Conservation (phyloP, 305 asterid species). For the Ruellia speciosa region DNA sequence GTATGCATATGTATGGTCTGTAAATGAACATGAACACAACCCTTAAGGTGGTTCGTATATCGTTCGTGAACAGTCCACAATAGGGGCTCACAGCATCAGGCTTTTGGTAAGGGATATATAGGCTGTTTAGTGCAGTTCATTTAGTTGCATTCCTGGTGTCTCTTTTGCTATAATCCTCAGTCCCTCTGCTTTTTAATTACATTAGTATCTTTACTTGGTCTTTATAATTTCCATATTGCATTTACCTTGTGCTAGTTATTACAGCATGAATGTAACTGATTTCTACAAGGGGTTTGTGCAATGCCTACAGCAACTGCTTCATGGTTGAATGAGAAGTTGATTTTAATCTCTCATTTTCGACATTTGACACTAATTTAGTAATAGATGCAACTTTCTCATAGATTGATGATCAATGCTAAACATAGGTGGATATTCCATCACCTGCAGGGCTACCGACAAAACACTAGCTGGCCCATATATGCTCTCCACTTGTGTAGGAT, state of each 20-base stretch:
- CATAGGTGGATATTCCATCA: constrained; percentile 40
- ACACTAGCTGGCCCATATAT: constrained; percentile 26
- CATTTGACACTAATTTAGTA: neutral
- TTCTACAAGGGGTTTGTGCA: neutral
- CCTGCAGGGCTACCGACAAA: constrained; percentile 34
- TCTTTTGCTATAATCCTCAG: constrained; percentile 10
- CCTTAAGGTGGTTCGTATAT: no score
- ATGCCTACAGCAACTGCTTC: constrained; percentile 3
- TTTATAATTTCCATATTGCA: no score
- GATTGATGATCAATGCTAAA: constrained; percentile 17
- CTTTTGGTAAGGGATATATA: constrained; percentile 19
- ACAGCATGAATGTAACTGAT: neutral
- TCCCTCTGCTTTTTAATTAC: constrained; percentile 1
- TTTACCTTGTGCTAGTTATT: neutral
- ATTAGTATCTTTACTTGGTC: no score
- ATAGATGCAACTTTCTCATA: constrained; percentile 16
- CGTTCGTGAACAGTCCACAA: constrained; percentile 32
- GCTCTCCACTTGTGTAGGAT: constrained; percentile 42
- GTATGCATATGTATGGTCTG: constrained; percentile 23
- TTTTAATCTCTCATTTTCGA: neutral
- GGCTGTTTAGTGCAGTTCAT: constrained; percentile 6
- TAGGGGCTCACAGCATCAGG: constrained; percentile 37
- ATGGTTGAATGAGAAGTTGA: neutral
- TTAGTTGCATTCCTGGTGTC: constrained; percentile 23
- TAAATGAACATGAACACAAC: constrained; percentile 24